Evolutionary conservation across 306 rosid genomes (phyloP).

Genomic region (Malus orientalis): DNA sequence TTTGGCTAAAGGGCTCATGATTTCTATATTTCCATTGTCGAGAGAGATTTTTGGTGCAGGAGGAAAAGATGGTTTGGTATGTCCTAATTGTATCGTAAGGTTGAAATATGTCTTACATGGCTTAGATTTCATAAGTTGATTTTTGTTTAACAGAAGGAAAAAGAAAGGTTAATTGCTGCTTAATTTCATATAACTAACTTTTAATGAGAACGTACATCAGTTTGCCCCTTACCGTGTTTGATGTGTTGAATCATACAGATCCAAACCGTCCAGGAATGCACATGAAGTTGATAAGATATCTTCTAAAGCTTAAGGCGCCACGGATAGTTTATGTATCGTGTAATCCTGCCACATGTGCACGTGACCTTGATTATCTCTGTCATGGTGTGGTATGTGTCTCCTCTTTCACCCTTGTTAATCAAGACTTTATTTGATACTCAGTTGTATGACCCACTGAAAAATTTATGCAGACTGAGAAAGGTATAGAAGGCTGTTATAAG

Average conservation of each 20-base stretch:
- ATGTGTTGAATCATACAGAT: slow-evolving; percentile 37
- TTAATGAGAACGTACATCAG: background rate
- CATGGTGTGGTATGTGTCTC: slow-evolving; percentile 73
- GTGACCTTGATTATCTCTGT: slow-evolving; percentile 90
- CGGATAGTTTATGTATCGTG: slow-evolving; percentile 88
- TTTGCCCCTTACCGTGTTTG: slow-evolving; percentile 6
- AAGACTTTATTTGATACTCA: slow-evolving; percentile 7
- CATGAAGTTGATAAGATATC: slow-evolving; percentile 88
- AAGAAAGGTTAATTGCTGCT: too few species aligned
- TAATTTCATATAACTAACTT: background rate
- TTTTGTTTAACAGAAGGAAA: too few species aligned
- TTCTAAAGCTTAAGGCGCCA: slow-evolving; percentile 66
- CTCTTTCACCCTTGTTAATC: background rate
- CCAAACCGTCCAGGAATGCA: slow-evolving; percentile 99
- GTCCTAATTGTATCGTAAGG: background rate
- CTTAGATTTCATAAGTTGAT: too few species aligned
- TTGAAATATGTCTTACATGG: background rate
- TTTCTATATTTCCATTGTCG: background rate
- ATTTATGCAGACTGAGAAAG: slow-evolving; percentile 56
- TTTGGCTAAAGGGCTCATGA: too few species aligned
- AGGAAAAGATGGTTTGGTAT: background rate
- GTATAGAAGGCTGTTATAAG: slow-evolving; percentile 76
- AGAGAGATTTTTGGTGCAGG: background rate
- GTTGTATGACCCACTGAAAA: slow-evolving; percentile 18
- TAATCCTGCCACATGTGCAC: slow-evolving; percentile 95